Evolutionary conservation across 1,139 yeast species (phyloP).

Genomic region (Nakaseomyces kungkrabaensis): DNA sequence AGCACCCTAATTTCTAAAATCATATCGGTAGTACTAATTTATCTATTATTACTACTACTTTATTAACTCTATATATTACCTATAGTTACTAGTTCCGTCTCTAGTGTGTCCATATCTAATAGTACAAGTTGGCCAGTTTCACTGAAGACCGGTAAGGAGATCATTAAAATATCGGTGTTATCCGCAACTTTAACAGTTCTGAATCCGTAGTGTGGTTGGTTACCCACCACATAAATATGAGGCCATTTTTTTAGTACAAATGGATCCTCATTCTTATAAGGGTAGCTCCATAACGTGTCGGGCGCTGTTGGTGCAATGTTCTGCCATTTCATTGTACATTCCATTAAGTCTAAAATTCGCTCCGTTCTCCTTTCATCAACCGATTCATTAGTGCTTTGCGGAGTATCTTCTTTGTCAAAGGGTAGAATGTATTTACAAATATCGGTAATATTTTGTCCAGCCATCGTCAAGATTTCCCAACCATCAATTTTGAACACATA

Average conservation of each 20-base stretch:
- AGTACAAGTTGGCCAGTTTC: constrained; percentile 60
- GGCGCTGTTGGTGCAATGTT: constrained; percentile 93
- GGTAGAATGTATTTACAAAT: constrained; percentile 55
- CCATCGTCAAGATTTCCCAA: constrained; percentile 52
- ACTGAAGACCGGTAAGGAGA: constrained; percentile 65
- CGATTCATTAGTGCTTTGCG: neutral
- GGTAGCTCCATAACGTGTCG: constrained; percentile 86
- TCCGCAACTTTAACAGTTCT: constrained; percentile 30
- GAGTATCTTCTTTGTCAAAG: constrained; percentile 9
- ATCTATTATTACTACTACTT: too few species aligned
- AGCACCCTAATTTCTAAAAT: neutral
- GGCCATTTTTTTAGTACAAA: constrained; percentile 71
- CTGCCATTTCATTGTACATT: constrained; percentile 70
- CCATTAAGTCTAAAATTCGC: constrained; percentile 46
- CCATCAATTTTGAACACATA: constrained; percentile 52
- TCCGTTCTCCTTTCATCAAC: constrained; percentile 10
- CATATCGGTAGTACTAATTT: too few species aligned
- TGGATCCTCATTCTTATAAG: constrained; percentile 74
- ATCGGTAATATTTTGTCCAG: constrained; percentile 82
- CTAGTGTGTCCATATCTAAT: constrained; percentile 49
- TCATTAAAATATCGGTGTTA: constrained; percentile 36
- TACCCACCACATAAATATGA: constrained; percentile 78
- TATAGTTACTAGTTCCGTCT: constrained; percentile 38
- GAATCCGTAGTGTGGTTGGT: constrained; percentile 48
- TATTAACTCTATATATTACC: constrained; percentile 7